These are phyloP conservation scores for Pseudotsuga menziesii DNA, from an alignment of 75 land plant species.

Conservation along the genomic window DNA sequence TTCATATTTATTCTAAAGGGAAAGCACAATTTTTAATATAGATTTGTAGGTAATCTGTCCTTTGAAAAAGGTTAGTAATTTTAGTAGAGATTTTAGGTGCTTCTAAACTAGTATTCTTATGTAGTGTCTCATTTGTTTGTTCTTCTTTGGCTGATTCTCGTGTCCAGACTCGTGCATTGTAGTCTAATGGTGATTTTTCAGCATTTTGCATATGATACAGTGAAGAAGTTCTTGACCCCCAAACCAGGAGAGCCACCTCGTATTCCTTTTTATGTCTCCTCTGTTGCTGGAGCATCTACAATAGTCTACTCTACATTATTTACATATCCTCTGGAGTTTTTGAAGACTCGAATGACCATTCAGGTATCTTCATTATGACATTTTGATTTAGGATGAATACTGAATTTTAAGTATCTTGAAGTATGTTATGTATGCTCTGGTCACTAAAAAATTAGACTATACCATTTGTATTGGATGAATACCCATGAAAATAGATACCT, in stretches of 20 bases:
- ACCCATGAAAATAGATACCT: too few relatives aligned
- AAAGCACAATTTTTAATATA: too few relatives aligned
- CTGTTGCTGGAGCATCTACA: constrained; percentile 90
- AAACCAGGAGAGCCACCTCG: constrained; percentile 55
- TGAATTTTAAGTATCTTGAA: too few relatives aligned
- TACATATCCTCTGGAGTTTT: constrained; percentile 89
- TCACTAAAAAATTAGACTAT: too few relatives aligned
- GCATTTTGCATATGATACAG: constrained; percentile 93
- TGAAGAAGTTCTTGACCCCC: constrained; percentile 66
- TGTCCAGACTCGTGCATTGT: not conserved
- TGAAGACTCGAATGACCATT: constrained; percentile 92
- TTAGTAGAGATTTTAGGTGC: not conserved
- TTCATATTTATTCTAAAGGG: too few relatives aligned
- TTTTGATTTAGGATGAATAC: not conserved
- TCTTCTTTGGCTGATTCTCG: not conserved
- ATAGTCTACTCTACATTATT: constrained; percentile 90
- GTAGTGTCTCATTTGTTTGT: not conserved
- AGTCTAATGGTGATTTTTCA: constrained; percentile 24
- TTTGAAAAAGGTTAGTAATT: too few relatives aligned
- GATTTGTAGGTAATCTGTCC: too few relatives aligned
- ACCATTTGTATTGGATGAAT: too few relatives aligned
- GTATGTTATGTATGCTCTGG: too few relatives aligned
- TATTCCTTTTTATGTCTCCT: constrained; percentile 58
- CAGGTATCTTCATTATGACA: constrained; percentile 45
- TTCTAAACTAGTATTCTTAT: not conserved